Conservation (phyloP, 345 rosid species). For the Eucalyptus pauciflora region DNA sequence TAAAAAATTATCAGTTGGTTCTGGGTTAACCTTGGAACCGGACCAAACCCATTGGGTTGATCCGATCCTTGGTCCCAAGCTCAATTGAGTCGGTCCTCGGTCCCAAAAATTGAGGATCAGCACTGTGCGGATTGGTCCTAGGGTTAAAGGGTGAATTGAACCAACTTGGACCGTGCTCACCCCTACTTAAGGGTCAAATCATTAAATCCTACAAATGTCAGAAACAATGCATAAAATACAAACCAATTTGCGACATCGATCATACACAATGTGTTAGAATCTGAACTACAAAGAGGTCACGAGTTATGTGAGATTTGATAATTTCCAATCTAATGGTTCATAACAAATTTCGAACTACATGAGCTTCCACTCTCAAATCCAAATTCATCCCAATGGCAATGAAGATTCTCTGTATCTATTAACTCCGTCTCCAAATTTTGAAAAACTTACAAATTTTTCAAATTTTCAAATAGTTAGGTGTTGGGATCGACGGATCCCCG, state of each 20-base stretch:
- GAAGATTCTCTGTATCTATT: neutral
- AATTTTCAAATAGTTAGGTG: neutral
- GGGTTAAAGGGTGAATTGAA: accelerated
- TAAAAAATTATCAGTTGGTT: no score
- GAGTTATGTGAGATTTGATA: neutral
- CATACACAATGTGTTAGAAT: neutral
- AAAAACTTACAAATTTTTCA: neutral
- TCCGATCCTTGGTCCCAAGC: no score
- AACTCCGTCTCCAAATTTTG: neutral
- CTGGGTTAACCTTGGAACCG: no score
- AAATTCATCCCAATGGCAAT: neutral
- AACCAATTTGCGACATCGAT: neutral
- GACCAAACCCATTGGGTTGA: no score
- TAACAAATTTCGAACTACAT: neutral
- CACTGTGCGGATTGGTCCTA: no score
- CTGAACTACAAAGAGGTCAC: neutral
- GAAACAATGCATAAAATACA: neutral
- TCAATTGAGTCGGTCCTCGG: accelerated
- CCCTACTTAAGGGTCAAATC: neutral
- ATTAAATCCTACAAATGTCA: neutral
- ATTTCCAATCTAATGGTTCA: neutral
- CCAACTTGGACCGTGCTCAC: no score
- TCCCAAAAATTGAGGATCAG: no score
- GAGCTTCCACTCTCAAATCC: neutral
- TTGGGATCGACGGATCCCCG: no score